Evolutionary conservation across 2,329 filamentous ascomycete genomes (phyloP), one percentile per base, ranked within the genome.

Genomic region (Pseudocercospora musae): DNA sequence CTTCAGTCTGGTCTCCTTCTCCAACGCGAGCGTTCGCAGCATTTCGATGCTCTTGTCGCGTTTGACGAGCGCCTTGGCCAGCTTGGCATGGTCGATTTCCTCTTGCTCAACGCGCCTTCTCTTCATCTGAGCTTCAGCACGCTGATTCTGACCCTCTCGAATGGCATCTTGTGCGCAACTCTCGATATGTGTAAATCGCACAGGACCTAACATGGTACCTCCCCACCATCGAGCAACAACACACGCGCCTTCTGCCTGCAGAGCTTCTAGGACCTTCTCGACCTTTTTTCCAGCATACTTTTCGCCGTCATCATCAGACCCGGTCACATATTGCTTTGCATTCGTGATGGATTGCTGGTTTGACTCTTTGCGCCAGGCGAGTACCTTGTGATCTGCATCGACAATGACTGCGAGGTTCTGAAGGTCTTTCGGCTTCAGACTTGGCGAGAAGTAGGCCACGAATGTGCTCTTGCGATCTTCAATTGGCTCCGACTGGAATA

Each of bases 201-300:
- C 77, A 1, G 81, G 82, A 0, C 83, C 83, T 9, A 85, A 76
- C 68, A 83, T 77, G 3, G 79, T 74, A 0, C 83, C 83, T 2
- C 83, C 82, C 66, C 82, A 85, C 82, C 82, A 85, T 15, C 83
- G 69, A 40, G 81, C 83, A 8, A 85, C 83, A 4, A 84, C 80
- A 21, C 83, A 75, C 1, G 75, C 71, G 21, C 83, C 83, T 48
- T 74, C 72, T 13, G 78, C 77, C 18, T 78, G 71, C 65, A 78
- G 74, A 10, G 79, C 76, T 23, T 76, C 74, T 11, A 85, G 75
- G 21, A 84, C 76, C 59, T 78, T 77, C 68, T 79, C 75, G 3
- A 85, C 73, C 23, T 76, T 76, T 60, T 77, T 78, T 4, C 81
- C 83, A 0, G 77, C 82, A 71, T 81, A 80, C 57, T 78, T 79